Evolutionary conservation across 352 stramenopile genomes (phyloP).

Genomic region (Globisporangium sylvaticum): DNA sequence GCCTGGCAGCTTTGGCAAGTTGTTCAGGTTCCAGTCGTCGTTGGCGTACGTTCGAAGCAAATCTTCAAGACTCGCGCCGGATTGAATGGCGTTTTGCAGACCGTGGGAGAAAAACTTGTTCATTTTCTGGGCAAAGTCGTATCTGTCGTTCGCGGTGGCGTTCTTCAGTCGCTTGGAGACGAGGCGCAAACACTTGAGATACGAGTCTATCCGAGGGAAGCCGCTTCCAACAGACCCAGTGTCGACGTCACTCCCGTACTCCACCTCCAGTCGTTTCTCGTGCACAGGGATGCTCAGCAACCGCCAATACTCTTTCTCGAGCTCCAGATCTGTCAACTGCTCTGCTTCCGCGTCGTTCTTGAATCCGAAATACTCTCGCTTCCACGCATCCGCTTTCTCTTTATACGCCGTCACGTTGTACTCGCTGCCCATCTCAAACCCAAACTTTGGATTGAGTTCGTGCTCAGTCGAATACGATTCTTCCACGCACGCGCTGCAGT

Average conservation of each 20-base stretch:
- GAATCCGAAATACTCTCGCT: slow-evolving; percentile 66
- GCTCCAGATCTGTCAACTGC: slow-evolving; percentile 48
- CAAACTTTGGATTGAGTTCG: slow-evolving; percentile 64
- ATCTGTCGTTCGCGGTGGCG: slow-evolving; percentile 27
- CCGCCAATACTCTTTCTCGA: slow-evolving; percentile 90
- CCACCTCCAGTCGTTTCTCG: slow-evolving; percentile 81
- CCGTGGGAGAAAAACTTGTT: slow-evolving; percentile 59
- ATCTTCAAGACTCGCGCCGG: slow-evolving; percentile 35
- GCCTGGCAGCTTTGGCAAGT: slow-evolving; percentile 92
- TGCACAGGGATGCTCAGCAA: slow-evolving; percentile 74
- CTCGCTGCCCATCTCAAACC: slow-evolving; percentile 80
- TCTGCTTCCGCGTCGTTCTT: slow-evolving; percentile 35
- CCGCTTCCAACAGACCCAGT: slow-evolving; percentile 79
- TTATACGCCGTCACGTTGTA: slow-evolving; percentile 83
- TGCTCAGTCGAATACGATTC: slow-evolving; percentile 39
- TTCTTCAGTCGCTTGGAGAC: slow-evolving; percentile 53
- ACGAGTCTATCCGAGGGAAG: slow-evolving; percentile 72
- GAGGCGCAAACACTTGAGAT: slow-evolving; percentile 47
- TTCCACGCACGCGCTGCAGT: slow-evolving; percentile 64
- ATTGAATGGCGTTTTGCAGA: slow-evolving; percentile 24
- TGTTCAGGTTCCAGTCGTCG: slow-evolving; percentile 98
- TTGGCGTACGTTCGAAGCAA: slow-evolving; percentile 69
- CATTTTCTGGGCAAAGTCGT: slow-evolving; percentile 28
- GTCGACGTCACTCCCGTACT: slow-evolving; percentile 93
- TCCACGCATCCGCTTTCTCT: slow-evolving; percentile 79